phyloP scores from a whole-genome alignment of 495 filamentous ascomycete genomes.

The Chaetomidium leptoderma region DNA sequence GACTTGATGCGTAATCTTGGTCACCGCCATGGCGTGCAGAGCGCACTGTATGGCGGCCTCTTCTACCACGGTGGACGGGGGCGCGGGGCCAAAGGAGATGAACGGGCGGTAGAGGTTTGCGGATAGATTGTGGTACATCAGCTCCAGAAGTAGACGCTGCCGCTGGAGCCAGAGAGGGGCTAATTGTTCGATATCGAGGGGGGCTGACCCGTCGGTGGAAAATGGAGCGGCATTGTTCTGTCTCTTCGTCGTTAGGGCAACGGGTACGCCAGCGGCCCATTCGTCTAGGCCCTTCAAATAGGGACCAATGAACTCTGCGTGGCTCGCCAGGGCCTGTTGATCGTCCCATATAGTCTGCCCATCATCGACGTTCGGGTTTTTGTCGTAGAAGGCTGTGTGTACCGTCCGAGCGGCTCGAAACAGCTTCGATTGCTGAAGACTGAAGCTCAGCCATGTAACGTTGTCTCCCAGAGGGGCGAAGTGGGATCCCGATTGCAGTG shows the following conservation, averaged over 20 bases:
- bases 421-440: conserved; percentile 2
- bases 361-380: not conserved
- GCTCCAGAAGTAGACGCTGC: conserved; percentile 1
- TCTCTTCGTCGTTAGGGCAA: not conserved
- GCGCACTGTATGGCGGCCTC: not conserved
- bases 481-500: not conserved
- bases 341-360: conserved; percentile 2
- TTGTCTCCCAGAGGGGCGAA: conserved; percentile 2
- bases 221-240: not conserved
- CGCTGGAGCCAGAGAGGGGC: conserved; percentile 2
- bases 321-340: not conserved
- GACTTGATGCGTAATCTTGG: not conserved
- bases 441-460: conserved; percentile 3
- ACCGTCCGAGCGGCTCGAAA: not conserved
- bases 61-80: not conserved
- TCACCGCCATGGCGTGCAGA: not conserved
- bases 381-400: conserved; percentile 5
- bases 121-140: not conserved
- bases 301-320: not conserved
- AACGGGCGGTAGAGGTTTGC: conserved; percentile 3
- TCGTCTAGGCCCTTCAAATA: not conserved
- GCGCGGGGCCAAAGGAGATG: not conserved
- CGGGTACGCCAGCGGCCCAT: not conserved
- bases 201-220: not conserved
- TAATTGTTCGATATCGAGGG: not conserved